phyloP scores from a whole-genome alignment of 345 rosid species.

The Clarkia xantiana region DNA sequence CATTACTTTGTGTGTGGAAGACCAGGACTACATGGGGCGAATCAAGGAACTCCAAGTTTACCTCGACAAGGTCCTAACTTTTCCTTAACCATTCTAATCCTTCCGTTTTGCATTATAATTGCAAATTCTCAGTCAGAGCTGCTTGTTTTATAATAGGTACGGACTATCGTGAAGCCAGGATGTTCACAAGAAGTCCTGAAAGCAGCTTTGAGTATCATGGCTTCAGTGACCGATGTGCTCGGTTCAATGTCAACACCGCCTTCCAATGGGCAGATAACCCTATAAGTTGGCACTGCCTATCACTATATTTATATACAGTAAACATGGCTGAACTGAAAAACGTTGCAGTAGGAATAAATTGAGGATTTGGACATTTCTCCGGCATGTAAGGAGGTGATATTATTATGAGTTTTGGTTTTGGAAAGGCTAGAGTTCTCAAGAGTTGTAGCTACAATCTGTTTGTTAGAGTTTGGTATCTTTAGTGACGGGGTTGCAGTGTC shows the following conservation, averaged over 20 bases:
- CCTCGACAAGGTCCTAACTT: constrained; percentile 54
- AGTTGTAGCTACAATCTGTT: no score
- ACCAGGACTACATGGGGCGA: constrained; percentile 98
- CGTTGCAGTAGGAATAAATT: no score
- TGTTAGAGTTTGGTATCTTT: no score
- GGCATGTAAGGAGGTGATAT: no score
- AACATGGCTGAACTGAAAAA: no score
- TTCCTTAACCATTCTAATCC: background rate
- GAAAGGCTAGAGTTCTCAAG: no score
- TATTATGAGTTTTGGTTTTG: no score
- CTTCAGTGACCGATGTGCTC: constrained; percentile 89
- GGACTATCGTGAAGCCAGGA: constrained; percentile 87
- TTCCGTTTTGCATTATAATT: no score
- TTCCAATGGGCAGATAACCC: constrained; percentile 20
- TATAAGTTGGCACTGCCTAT: constrained; percentile 6
- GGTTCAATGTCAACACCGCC: constrained; percentile 46
- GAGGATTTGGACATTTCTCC: no score
- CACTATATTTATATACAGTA: no score
- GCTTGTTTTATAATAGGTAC: constrained; percentile 27
- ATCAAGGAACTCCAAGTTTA: constrained; percentile 80
- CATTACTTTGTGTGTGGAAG: constrained; percentile 76
- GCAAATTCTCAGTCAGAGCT: no score
- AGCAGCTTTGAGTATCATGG: constrained; percentile 89
- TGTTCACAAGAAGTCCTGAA: constrained; percentile 90
- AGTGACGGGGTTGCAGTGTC: no score